phyloP scores from a whole-genome alignment of 345 rosid genomes.

The Moricandia moricandioides region DNA sequence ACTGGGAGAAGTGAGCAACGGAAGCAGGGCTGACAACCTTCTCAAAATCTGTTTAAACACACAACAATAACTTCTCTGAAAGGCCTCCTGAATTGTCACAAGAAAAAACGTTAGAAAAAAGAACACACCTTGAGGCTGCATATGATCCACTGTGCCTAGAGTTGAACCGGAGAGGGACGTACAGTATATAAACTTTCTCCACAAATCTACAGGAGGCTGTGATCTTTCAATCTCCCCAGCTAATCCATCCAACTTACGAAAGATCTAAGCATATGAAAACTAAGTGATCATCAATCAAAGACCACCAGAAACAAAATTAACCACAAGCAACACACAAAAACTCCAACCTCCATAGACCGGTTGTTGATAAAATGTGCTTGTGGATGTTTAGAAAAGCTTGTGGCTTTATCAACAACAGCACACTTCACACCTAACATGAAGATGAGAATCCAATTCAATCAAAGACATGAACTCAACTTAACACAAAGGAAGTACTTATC shows the following conservation, averaged over 20 bases:
- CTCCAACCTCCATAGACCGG: conserved; percentile 87
- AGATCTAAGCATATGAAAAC: conserved; percentile 45
- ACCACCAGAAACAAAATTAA: neutral
- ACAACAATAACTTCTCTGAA: neutral
- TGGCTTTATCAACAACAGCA: conserved; percentile 71
- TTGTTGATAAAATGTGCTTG: conserved; percentile 98
- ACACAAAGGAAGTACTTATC: neutral
- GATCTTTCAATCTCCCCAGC: conserved; percentile 79
- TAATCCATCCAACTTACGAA: conserved; percentile 75
- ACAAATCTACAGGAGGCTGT: conserved; percentile 81
- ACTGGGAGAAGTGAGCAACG: conserved; percentile 92
- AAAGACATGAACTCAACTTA: neutral
- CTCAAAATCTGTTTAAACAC: conserved; percentile 64
- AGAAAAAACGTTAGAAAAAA: neutral
- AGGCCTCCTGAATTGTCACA: neutral
- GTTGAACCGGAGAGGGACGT: conserved; percentile 80
- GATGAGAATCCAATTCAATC: conserved; percentile 5
- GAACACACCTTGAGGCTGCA: conserved; percentile 86
- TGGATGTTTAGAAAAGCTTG: conserved; percentile 68
- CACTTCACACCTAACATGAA: conserved; percentile 63
- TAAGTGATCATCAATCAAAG: neutral
- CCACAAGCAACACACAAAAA: conserved; percentile 5
- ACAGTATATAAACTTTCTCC: conserved; percentile 95
- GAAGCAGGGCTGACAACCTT: conserved; percentile 77
- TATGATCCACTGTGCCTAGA: conserved; percentile 91